phyloP scores from a whole-genome alignment of 768 basidiomycete species.

The Cantharellus cinnabarinus region DNA sequence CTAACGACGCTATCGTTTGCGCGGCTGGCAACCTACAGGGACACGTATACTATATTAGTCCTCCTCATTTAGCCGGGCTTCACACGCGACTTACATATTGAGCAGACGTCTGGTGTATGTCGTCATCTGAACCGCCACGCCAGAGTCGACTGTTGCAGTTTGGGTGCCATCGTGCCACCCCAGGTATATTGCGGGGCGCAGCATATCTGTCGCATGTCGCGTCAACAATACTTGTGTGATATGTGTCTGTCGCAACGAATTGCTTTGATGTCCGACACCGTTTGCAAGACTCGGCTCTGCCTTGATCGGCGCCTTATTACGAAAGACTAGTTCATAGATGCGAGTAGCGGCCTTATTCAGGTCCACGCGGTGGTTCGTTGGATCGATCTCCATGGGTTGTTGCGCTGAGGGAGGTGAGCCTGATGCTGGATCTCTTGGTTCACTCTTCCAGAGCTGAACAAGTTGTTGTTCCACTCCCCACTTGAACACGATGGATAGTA shows the following conservation, averaged over 20 bases:
- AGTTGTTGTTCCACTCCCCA: constrained; percentile 47
- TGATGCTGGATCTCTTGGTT: too few species aligned
- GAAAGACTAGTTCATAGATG: too few species aligned
- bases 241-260: constrained; percentile 28
- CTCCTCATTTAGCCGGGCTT: too few species aligned
- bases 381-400: too few species aligned
- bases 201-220: constrained; percentile 35
- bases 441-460: constrained; percentile 17
- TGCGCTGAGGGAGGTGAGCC: too few species aligned
- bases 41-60: too few species aligned
- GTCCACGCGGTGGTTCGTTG: too few species aligned
- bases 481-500: constrained; percentile 47
- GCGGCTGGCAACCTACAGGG: constrained; percentile 36
- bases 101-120: too few species aligned
- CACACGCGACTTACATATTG: too few species aligned
- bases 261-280: constrained; percentile 11
- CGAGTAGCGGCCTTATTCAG: too few species aligned
- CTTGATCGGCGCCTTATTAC: too few species aligned
- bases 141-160: neutral
- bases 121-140: too few species aligned
- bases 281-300: neutral
- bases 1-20: constrained; percentile 45
- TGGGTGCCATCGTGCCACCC: constrained; percentile 29
- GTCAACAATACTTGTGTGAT: constrained; percentile 39
- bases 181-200: constrained; percentile 38